Base-by-base conservation (phyloP, 257 asterid species). In the Gentiana macrophylla region DNA sequence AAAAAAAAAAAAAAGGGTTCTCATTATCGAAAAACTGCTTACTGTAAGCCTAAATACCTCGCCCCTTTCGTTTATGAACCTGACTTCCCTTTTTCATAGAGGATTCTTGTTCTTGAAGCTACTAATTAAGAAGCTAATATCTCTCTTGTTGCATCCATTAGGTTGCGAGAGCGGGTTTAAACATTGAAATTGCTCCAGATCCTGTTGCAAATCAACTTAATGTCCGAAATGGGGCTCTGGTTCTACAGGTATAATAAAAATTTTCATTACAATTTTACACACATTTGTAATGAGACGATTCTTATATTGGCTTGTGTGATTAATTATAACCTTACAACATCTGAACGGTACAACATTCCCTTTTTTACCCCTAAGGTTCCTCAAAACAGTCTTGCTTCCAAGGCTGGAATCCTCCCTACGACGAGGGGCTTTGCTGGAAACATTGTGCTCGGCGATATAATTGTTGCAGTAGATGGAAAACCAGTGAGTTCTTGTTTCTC, bases 351-450 rank as follows among this genome's bases (percentile, higher is more conserved):
- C 12, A 32, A 57, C 24, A 41, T 13, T 59, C 5, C 35, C 49
- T 57, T 10, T 70, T 49, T 33, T 35, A 60, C 62, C 54, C 5
- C 49, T 32, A 61, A 87, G 98, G 95, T 91, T 36, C 94, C 98
- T 36, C 68, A 54, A 54, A 79, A 83, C 60, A 85, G 98, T 67
- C 49, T 69, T 63, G 94, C 95, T 35, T 89, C 89, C 47, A 86
- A 74, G 73, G 92, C 77, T 1, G 92, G 97, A 49, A 79, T 89
- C 65, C 50, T 62, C 63, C 94, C 95, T 12, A 86, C 92, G 4
- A 76, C 87, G 52, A 78, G 97, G 77, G 97, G 97, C 57, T 86
- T 89, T 57, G 92, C 95, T 65, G 97, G 97, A 55, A 89, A 81
- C 37, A 86, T 89, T 49, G 72, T 86, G 13, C 92, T 89, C 7